Base-by-base conservation (phyloP, 352 stramenopile species). In the Globisporangium parvum region DNA sequence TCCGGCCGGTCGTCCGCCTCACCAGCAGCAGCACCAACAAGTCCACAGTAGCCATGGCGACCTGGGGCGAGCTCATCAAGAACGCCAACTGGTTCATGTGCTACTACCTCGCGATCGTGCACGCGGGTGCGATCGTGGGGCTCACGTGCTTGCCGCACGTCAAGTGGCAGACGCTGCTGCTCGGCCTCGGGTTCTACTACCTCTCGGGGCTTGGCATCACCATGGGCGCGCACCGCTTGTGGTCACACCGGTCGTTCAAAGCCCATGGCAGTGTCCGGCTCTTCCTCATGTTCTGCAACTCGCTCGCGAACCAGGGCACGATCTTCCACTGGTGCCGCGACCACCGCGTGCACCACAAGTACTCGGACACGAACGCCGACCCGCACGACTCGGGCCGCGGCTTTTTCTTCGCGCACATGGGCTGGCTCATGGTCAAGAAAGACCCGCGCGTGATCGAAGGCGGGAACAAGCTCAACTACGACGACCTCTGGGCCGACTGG, bases 371-470 rank as follows among this genome's bases (percentile, higher is more conserved):
- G 17, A 75, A 89, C 23, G 85, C 85, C 2, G 89, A 97, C 59
- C 91, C 91, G 48, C 96, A 99, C 81, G 89, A 99, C 73, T 97
- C 97, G 9, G 95, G 77, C 26, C 83, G 94, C n/a, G 97, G 97
- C 44, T 99, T 99, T 66, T 99, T 99, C 82, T 99, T 98, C 68
- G 88, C 97, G 11, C 97, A 99, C 79, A 98, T 99, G 82, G 97
- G 97, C 53, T 99, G 97, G 97, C 70, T 99, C 14, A 87, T 98
- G 35, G 79, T 99, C 23, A 98, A 98, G 80, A 99, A 99, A 71
- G 88, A 99, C 72, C 75, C 79, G 3, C 82, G 84, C 39, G 92
- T 98, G 53, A 69, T 96, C 24, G 87, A 94, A 28, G 85, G 83
- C 39, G 84, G 85, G 42, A 85, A 77, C 15, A 97, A 98, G 66